Percentiles rank a stretch among this genome's conserved stretches.
Evolutionary conservation across 2,329 filamentous ascomycete genomes (phyloP).

Genomic region (Aspergillus ibericus): DNA sequence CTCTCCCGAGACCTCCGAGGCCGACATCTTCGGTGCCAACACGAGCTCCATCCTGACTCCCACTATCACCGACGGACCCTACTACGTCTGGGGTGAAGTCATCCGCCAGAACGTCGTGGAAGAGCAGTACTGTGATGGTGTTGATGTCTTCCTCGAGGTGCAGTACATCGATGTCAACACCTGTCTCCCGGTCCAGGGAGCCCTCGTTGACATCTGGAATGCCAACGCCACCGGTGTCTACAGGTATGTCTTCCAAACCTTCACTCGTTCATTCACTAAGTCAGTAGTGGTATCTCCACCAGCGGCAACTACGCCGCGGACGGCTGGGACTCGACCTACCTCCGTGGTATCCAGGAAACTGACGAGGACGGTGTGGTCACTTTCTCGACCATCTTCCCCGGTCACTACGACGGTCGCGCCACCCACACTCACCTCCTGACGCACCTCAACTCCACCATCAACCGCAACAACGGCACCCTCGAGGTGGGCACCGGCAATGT

Average conservation of each 20-base stretch:
- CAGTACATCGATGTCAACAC: constrained; percentile 51
- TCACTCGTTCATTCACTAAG: constrained; percentile 5
- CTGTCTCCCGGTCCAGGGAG: constrained; percentile 41
- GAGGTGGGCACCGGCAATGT: constrained; percentile 43
- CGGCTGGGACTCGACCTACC: constrained; percentile 45
- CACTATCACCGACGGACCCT: constrained; percentile 47
- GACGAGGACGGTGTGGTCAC: constrained; percentile 50
- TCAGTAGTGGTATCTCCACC: constrained; percentile 27
- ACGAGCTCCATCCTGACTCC: constrained; percentile 47
- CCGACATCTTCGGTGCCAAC: constrained; percentile 42
- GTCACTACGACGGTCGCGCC: constrained; percentile 50
- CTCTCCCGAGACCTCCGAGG: constrained; percentile 28
- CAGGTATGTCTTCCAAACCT: constrained; percentile 29
- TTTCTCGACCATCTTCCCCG: constrained; percentile 51
- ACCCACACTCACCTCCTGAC: constrained; percentile 54
- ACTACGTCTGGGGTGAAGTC: constrained; percentile 48
- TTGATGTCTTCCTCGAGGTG: constrained; percentile 47
- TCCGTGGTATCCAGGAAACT: constrained; percentile 51
- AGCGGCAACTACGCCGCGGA: constrained; percentile 30
- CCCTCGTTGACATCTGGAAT: constrained; percentile 49
- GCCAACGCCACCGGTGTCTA: constrained; percentile 51
- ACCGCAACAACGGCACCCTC: constrained; percentile 47
- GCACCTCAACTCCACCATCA: constrained; percentile 39
- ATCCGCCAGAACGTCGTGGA: constrained; percentile 46
- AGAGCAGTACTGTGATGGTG: constrained; percentile 37